Base-by-base conservation (phyloP, 352 stramenopile genomes). In the Phytopythium vexans region DNA sequence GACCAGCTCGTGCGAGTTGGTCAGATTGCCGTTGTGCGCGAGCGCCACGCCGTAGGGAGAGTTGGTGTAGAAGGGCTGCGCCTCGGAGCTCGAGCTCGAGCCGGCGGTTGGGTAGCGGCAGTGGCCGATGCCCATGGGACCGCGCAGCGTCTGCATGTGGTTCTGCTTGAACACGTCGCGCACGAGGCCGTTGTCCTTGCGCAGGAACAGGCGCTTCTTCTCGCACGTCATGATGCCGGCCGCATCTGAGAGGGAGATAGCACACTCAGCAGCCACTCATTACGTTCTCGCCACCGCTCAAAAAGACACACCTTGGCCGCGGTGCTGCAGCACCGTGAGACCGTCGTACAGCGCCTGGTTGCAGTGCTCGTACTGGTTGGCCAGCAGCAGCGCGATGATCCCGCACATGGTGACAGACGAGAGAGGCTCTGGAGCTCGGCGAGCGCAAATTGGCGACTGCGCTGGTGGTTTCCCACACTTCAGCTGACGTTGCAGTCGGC, bases 21-120 rank as follows among this genome's bases (percentile, higher is more conserved):
- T 99, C 27, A 99, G 77, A 74, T 99, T 99, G 49, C 97, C 97
- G 75, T 99, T 99, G 70, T 95, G 85, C 15, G 96, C 97, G 21
- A 99, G 88, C 42, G 95, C 94, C 37, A 99, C 93, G 31, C 97
- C 97, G 73, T 98, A 98, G 10, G 97, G 97, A 65, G 95, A 99
- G 84, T 99, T 99, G 16, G 96, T 99, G 84, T 99, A 99, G 61
- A 99, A 97, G 12, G 97, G 97, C 77, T 98, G 95, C 44, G 94
- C 92, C 66, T 98, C 91, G 6, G 77, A 90, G 74, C 82, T 94
- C 21, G 80, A 86, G 48, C 82, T 92, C 0, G 82, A 92, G 41
- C 97, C 97, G 1, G 97, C 96, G 7, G 97, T 99, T 27, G 97
- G 97, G 77, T 99, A 99, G 38, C 97, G 92, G 56, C 92, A 96